phyloP scores from a whole-genome alignment of 805 yeast species.

The Candida parachauliodes region DNA sequence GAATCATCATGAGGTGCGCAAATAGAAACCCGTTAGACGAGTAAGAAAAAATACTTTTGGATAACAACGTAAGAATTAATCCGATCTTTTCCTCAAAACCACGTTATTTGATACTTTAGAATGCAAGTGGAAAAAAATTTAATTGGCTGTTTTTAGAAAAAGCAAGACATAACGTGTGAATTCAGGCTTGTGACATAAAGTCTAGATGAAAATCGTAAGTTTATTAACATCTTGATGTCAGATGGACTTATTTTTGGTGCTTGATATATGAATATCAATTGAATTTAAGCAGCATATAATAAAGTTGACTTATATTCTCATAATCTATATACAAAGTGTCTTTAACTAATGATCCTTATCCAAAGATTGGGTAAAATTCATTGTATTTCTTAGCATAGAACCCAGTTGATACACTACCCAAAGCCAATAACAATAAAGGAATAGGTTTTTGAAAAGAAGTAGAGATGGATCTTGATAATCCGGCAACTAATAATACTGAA shows the following conservation, averaged over 20 bases:
- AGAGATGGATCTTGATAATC: constrained; percentile 65
- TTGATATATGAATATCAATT: no score
- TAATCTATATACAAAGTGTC: no score
- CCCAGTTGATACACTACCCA: constrained; percentile 61
- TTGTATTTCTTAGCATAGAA: constrained; percentile 75
- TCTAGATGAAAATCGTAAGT: no score
- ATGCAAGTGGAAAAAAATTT: no score
- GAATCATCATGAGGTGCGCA: constrained; percentile 4
- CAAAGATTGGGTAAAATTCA: constrained; percentile 52
- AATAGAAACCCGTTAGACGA: no score
- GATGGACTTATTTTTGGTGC: no score
- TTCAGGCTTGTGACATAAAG: no score
- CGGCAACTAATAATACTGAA: constrained; percentile 61
- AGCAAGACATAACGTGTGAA: no score
- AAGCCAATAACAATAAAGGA: constrained; percentile 58
- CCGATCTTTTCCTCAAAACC: constrained; percentile 2
- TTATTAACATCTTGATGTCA: no score
- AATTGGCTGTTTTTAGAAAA: no score
- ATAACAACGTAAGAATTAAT: constrained; percentile 1
- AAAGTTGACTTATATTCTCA: no score
- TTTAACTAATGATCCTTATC: not conserved
- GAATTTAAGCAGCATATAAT: no score
- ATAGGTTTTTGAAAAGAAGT: constrained; percentile 65
- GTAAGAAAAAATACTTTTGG: not conserved
- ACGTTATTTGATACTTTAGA: constrained; percentile 1